Evolutionary conservation across 805 yeast species (phyloP), one percentile per base, ranked within the genome.

Genomic region (Wickerhamomyces hampshirensis): DNA sequence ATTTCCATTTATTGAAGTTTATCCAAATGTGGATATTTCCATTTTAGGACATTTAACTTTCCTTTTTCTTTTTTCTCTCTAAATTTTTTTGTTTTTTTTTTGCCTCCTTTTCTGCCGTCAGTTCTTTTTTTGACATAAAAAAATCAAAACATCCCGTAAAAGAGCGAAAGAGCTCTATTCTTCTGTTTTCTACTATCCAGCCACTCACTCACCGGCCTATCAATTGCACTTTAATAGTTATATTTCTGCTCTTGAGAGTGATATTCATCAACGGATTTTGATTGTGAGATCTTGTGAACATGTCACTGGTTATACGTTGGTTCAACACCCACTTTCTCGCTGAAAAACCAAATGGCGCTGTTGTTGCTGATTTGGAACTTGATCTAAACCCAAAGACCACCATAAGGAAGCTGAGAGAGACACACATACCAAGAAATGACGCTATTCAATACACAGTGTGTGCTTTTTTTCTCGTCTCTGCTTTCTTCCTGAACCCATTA

Each of bases 401-500:
- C 3, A 42, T 78, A 28, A 44, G 55, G 33, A 64, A 62, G 46
- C 52, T 78, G 27, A 63, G 61, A 50, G 55, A 56, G 26, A 70
- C 68, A 47, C 55, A 62, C 28, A 68, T 73, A 60, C 58, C 68
- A 1, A 42, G 48, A 10, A 57, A 61, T 24, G 94, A 85, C 44
- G 53, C 73, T 40, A 50, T 63, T 34, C 75, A 73, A 71, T 68
- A 71, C 63, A 62, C 70, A 24, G 64, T 78, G 48, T 49, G 76
- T 43, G 44, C 72, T 28, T 53, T 66, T 43, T 70, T 86, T 44
- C 66, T 80, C 53, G 44, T 71, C 26, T 74, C 77, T 55, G 84
- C 80, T 9, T 73, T 78, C 35, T 52, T 73, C 39, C 64, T 79
- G 37, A 68, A 75, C 43, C 84, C 86, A 8, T 74, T 78, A 1